These are phyloP conservation scores for Fagus sylvatica DNA, from an alignment of 306 rosid genomes.

Conservation along the genomic window DNA sequence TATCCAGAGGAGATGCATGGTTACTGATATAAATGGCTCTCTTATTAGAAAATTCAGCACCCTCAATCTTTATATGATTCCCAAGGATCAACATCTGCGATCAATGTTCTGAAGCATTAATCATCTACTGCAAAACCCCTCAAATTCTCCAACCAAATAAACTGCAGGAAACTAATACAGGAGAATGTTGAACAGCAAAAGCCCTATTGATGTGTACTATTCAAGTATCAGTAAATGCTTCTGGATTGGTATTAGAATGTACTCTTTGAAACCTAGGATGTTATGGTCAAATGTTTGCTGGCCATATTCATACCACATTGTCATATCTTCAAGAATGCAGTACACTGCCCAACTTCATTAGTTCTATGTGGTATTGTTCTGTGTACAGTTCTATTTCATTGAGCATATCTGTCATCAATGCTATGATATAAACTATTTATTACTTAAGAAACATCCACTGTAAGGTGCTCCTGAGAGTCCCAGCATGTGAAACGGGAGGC, in stretches of 20 bases:
- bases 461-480: too few relatives aligned
- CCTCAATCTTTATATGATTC: conserved; percentile 60
- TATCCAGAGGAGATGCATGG: conserved; percentile 67
- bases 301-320: neutral
- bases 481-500: too few relatives aligned
- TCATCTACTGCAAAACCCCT: conserved; percentile 19
- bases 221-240: neutral
- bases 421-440: neutral
- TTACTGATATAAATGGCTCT: conserved; percentile 65
- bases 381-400: neutral
- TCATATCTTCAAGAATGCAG: neutral
- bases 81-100: conserved; percentile 74
- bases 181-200: neutral
- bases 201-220: neutral
- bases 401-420: too few relatives aligned
- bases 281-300: neutral
- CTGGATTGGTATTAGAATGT: neutral
- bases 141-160: neutral
- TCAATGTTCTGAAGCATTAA: conserved; percentile 16
- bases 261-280: neutral
- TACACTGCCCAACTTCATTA: neutral
- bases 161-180: conserved; percentile 3
- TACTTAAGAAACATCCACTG: neutral
- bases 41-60: conserved; percentile 43
- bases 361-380: neutral